phyloP scores from a whole-genome alignment of 176 grass and related monocot genomes.

The Musa schizocarpa region DNA sequence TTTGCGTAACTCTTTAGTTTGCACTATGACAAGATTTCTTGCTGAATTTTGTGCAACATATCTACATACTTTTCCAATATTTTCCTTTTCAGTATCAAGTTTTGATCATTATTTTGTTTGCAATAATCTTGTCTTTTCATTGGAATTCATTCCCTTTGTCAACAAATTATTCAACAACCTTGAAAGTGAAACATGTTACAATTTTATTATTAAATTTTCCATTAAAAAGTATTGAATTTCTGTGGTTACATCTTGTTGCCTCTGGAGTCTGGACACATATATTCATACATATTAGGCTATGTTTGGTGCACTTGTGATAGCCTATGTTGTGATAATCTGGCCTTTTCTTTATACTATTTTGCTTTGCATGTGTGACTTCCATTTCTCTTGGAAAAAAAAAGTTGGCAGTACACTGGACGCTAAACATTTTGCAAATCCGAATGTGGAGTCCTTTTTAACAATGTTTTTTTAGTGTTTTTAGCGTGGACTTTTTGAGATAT shows the following conservation, averaged over 20 bases:
- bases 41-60: no score
- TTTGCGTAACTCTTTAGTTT: no score
- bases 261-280: no score
- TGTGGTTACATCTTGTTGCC: no score
- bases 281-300: background rate
- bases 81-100: no score
- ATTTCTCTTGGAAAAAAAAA: background rate
- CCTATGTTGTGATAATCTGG: background rate
- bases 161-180: background rate
- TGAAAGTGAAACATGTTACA: background rate
- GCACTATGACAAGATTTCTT: no score
- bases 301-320: background rate
- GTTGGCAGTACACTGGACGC: background rate
- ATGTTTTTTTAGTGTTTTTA: background rate
- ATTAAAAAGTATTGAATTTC: no score
- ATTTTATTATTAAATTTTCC: no score
- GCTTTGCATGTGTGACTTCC: background rate
- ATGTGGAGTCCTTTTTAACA: background rate
- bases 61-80: no score
- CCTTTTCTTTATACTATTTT: background rate
- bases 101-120: no score
- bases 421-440: background rate
- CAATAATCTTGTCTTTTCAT: no score
- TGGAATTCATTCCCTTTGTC: background rate
- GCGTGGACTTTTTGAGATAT: background rate